phyloP scores from a whole-genome alignment of 345 rosid species.

The Hibiscus tridactylites region DNA sequence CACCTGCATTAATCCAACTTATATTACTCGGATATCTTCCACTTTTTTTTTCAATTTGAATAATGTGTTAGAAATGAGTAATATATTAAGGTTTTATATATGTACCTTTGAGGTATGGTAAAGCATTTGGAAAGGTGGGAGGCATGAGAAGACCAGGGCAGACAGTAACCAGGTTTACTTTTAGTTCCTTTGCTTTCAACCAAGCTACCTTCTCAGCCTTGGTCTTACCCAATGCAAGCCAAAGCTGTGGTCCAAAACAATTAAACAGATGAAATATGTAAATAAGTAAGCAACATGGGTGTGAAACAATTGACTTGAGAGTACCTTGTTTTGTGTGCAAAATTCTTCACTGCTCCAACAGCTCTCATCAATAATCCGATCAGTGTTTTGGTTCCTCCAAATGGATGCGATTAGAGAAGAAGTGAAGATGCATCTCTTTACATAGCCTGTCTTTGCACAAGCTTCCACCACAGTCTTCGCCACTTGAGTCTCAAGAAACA shows the following conservation, averaged over 20 bases:
- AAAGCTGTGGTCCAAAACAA: conserved; percentile 19
- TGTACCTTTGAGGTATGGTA: conserved; percentile 34
- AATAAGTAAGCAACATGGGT: too few relatives aligned
- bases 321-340: conserved; percentile 35
- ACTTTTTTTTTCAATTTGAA: neutral
- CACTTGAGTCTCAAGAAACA: conserved; percentile 24
- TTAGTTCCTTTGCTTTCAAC: conserved; percentile 30
- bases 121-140: conserved; percentile 18
- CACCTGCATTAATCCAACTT: conserved; percentile 11
- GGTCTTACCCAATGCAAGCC: conserved; percentile 37
- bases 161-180: conserved; percentile 26
- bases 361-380: conserved; percentile 13
- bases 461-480: conserved; percentile 36
- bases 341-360: conserved; percentile 31
- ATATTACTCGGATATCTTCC: too few relatives aligned
- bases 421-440: conserved; percentile 33
- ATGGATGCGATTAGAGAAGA: conserved; percentile 34
- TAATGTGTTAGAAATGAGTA: too few relatives aligned
- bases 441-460: conserved; percentile 24
- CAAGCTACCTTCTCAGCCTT: conserved; percentile 34
- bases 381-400: conserved; percentile 16
- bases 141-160: conserved; percentile 36
- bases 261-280: neutral
- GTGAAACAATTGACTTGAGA: neutral
- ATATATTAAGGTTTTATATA: neutral